Evolutionary conservation across 1,139 yeast genomes (phyloP).

Genomic region (Diutina neorugosa): DNA sequence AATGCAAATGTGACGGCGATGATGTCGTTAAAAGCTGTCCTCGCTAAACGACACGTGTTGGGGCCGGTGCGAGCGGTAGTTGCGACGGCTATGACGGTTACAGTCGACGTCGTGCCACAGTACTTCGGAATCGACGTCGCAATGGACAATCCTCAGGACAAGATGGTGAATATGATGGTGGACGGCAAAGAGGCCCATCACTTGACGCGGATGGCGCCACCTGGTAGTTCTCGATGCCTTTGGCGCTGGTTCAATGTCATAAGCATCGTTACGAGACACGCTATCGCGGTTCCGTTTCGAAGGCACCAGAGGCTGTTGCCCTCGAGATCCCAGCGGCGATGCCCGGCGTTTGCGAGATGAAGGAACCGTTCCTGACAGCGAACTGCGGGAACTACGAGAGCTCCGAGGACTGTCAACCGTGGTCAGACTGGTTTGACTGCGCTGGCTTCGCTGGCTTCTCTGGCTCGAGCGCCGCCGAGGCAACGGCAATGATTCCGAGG

Average conservation of each 20-base stretch:
- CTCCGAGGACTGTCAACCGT: background rate
- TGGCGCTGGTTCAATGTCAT: background rate
- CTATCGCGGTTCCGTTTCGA: background rate
- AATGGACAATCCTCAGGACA: slow-evolving; percentile 7
- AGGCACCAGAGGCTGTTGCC: background rate
- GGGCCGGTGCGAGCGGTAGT: background rate
- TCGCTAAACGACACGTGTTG: background rate
- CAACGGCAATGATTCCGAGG: background rate
- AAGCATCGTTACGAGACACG: background rate
- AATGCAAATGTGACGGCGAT: too few species aligned
- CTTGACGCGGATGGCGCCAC: background rate
- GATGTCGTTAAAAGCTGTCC: background rate
- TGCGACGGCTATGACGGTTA: background rate
- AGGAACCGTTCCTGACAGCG: background rate
- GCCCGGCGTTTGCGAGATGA: background rate
- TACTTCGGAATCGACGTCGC: background rate
- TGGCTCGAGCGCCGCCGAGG: background rate
- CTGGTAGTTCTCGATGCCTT: background rate
- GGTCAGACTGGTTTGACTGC: background rate
- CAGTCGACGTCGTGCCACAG: background rate
- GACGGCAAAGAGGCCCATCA: background rate
- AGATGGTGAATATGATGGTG: slow-evolving; percentile 8
- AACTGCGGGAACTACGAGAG: background rate
- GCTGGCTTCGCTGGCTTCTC: background rate
- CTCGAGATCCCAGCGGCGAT: background rate